phyloP scores from a whole-genome alignment of 2,329 filamentous ascomycete genomes.

The Aquanectria penicillioides region DNA sequence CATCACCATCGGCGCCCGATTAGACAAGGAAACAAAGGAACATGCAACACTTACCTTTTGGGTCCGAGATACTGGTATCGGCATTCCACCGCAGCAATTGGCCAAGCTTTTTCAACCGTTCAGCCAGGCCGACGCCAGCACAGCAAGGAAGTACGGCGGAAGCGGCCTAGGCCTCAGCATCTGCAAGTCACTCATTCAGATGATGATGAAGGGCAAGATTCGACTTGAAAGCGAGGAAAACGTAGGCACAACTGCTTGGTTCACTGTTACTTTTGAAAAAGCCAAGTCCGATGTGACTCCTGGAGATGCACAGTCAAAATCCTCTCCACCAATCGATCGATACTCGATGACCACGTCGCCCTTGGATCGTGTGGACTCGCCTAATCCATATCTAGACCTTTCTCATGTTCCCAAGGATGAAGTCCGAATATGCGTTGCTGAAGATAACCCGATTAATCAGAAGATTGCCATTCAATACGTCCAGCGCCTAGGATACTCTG shows the following conservation, averaged over 20 bases:
- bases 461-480: conserved; percentile 94
- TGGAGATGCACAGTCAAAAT: conserved; percentile 59
- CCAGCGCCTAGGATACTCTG: conserved; percentile 81
- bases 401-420: conserved; percentile 79
- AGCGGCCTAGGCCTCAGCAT: conserved; percentile 92
- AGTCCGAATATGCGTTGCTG: conserved; percentile 89
- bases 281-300: conserved; percentile 70
- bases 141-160: conserved; percentile 89
- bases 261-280: conserved; percentile 88
- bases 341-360: conserved; percentile 44
- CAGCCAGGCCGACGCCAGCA: conserved; percentile 90
- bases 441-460: conserved; percentile 95
- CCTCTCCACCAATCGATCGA: conserved; percentile 49
- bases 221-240: conserved; percentile 81
- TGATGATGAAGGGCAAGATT: conserved; percentile 88
- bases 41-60: conserved; percentile 83
- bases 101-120: conserved; percentile 92
- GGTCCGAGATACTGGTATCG: conserved; percentile 90
- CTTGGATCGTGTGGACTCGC: conserved; percentile 51
- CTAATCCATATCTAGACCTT: conserved; percentile 69
- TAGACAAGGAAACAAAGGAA: conserved; percentile 76
- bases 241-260: conserved; percentile 77
- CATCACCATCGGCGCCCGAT: conserved; percentile 82
- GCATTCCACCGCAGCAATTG: conserved; percentile 83
- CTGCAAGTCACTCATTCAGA: conserved; percentile 93